phyloP scores from a whole-genome alignment of 2,329 filamentous ascomycete species.

The Scleromitrula shiraiana region DNA sequence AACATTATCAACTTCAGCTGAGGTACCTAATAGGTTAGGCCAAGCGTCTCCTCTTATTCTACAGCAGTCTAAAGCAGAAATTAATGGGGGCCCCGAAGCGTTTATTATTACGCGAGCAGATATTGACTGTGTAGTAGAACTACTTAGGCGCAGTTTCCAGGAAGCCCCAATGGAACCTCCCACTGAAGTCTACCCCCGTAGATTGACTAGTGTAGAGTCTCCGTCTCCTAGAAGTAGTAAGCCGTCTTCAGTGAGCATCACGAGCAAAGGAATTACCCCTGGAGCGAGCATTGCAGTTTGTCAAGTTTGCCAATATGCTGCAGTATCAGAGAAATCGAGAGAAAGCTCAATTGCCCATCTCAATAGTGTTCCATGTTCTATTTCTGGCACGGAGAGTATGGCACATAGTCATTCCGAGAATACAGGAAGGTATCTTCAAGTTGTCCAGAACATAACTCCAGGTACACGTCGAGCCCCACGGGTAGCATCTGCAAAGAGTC shows the following conservation, averaged over 20 bases:
- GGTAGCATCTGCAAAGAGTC: constrained; percentile 9
- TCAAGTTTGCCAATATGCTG: not conserved
- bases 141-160: constrained; percentile 4
- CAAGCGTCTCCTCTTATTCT: not conserved
- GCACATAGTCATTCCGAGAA: not conserved
- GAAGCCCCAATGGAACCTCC: not conserved
- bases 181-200: not conserved
- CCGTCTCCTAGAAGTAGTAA: constrained; percentile 1
- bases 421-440: not conserved
- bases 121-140: constrained; percentile 19
- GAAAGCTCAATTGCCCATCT: not conserved
- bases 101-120: constrained; percentile 23
- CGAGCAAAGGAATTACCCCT: constrained; percentile 6
- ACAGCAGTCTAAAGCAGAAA: not conserved
- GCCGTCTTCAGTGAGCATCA: constrained; percentile 6
- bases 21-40: not conserved
- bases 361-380: not conserved
- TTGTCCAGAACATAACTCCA: not conserved
- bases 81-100: constrained; percentile 5
- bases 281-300: not conserved
- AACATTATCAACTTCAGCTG: not conserved
- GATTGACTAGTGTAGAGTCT: not conserved
- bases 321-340: not conserved
- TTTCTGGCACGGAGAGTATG: not conserved
- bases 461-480: not conserved